Evolutionary conservation across 495 filamentous ascomycete genomes (phyloP), one percentile per base, ranked within the genome.

Genomic region (Tuber calosporum): DNA sequence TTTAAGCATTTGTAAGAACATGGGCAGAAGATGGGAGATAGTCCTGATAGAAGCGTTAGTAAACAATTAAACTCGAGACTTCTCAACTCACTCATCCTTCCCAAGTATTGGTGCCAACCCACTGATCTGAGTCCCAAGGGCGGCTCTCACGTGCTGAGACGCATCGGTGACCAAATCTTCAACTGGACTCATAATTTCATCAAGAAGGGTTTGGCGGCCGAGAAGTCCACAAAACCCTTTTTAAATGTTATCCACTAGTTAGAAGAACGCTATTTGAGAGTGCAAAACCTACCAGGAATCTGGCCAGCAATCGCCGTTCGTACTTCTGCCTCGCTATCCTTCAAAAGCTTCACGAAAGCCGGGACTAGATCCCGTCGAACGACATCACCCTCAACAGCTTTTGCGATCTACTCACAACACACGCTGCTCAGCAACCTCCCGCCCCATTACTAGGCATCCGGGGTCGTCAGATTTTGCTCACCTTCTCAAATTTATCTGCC

Each of bases 1-100:
- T 85, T 99, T 99, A 69, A 99, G 89, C 95, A 99, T 99, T 82
- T 96, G 92, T 48, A 98, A 87, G 84, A 99, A 99, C 96, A 99
- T 99, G 48, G 95, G 95, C 58, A 99, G 89, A 74, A 99, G 91
- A 80, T 98, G 95, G 72, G 93, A 88, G 75, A 97, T 98, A 48
- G 95, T 99, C 83, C 92, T 96, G 74, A 37, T 0, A 45, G 17
- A 71, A 41, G 40, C 53, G 58, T 81, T 71, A 78, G 74, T 77
- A 37, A 80, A 73, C 73, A 68, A 68, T 45, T 13, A 40, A 66
- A 68, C 69, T n/a, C n/a, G 37, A 42, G 40, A 41, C 6, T 43
- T 62, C 67, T 30, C 38, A 36, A 85, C 92, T 82, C 86, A 97
- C 93, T 99, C 93, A 80, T 99, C 93, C 84, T 97, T 98, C 82